phyloP scores from a whole-genome alignment of 164 flowering plant species.

The Aristolochia californica region DNA sequence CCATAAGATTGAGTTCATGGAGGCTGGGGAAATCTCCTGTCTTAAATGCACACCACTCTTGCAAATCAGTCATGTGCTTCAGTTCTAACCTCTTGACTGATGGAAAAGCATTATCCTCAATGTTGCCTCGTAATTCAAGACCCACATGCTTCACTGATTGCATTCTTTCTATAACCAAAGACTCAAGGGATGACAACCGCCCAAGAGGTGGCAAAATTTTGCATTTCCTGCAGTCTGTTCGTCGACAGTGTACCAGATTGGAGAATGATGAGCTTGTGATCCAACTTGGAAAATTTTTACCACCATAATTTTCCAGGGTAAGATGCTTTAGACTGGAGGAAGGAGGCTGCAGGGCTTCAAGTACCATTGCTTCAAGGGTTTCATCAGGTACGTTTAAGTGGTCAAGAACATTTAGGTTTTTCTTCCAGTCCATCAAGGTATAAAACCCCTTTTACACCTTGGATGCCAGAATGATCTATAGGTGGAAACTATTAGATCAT shows the following conservation, averaged over 20 bases:
- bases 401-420: conserved; percentile 1
- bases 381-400: background rate
- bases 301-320: conserved; percentile 8
- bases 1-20: conserved; percentile 5
- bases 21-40: conserved; percentile 12
- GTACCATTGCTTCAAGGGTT: conserved; percentile 6
- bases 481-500: no score
- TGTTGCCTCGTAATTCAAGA: conserved; percentile 12
- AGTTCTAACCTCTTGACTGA: conserved; percentile 9
- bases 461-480: no score
- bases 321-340: conserved; percentile 2
- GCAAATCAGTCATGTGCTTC: conserved; percentile 11
- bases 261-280: conserved; percentile 10
- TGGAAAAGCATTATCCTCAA: conserved; percentile 5
- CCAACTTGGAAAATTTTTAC: conserved; percentile 22
- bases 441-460: no score
- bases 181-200: conserved; percentile 15
- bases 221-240: conserved; percentile 7
- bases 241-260: background rate
- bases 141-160: conserved; percentile 5
- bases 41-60: conserved; percentile 9
- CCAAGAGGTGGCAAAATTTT: conserved; percentile 19
- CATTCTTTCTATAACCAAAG: conserved; percentile 3
- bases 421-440: no score
- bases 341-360: conserved; percentile 21